Conservation (phyloP, 2,329 filamentous ascomycete species). For the Reticulascus tulasneorum region DNA sequence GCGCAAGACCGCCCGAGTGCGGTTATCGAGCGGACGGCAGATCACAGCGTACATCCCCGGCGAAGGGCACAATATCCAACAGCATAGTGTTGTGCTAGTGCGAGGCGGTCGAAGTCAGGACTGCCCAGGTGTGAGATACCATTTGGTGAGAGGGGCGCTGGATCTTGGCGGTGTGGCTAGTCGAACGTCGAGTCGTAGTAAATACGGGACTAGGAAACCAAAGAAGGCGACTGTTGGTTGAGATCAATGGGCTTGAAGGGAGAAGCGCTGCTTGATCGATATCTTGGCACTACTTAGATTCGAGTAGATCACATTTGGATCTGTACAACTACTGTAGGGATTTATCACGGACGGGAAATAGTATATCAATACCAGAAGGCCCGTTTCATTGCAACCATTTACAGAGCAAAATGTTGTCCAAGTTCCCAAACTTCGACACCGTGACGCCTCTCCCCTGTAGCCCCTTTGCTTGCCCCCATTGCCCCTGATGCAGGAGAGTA, state of each 20-base stretch:
- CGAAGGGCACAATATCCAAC: constrained; percentile 97
- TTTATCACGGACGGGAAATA: no score
- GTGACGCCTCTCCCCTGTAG: constrained; percentile 14
- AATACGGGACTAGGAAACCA: constrained; percentile 98
- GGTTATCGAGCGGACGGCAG: constrained; percentile 80
- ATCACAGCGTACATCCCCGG: constrained; percentile 94
- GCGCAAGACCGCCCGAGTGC: constrained; percentile 89
- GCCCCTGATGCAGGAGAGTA: constrained; percentile 7
- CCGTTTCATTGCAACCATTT: constrained; percentile 6
- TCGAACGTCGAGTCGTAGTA: constrained; percentile 80
- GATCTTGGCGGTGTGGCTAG: constrained; percentile 92
- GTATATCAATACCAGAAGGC: constrained; percentile 4
- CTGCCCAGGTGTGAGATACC: constrained; percentile 97
- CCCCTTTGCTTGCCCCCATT: constrained; percentile 9
- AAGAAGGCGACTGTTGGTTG: constrained; percentile 67
- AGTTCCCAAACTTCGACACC: constrained; percentile 9
- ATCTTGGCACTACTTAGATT: neutral
- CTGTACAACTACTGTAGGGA: constrained; percentile 7
- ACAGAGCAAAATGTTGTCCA: constrained; percentile 12
- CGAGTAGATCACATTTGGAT: neutral
- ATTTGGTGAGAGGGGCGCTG: constrained; percentile 83
- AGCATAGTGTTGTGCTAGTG: constrained; percentile 97
- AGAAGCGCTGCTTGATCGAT: neutral
- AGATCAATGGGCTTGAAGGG: neutral
- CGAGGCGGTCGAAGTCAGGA: constrained; percentile 89